Conservation (phyloP, 495 filamentous ascomycete species). For the Xylaria longipes region DNA sequence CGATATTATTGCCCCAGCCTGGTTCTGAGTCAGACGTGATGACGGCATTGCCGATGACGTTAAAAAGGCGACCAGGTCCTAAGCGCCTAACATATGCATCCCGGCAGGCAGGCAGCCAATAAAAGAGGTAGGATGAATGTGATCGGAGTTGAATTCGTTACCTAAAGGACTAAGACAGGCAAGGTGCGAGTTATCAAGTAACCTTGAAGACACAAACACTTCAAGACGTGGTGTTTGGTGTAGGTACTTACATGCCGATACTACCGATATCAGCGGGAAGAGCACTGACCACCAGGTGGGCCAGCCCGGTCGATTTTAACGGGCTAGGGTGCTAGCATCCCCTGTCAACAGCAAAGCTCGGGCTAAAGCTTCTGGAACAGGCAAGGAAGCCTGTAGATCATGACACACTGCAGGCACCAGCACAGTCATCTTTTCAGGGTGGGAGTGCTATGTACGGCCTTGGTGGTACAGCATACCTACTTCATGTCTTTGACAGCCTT, state of each 20-base stretch:
- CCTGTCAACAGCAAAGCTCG: slow-evolving; percentile 10
- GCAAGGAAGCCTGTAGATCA: slow-evolving; percentile 8
- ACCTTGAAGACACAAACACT: neutral
- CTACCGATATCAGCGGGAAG: neutral
- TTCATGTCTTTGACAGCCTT: neutral
- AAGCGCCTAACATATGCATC: neutral
- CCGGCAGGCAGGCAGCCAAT: neutral
- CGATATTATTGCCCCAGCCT: neutral
- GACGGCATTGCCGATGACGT: slow-evolving; percentile 14
- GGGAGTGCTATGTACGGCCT: neutral
- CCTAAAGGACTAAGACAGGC: neutral
- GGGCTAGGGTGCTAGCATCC: slow-evolving; percentile 7
- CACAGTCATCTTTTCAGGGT: slow-evolving; percentile 18
- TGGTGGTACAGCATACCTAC: neutral
- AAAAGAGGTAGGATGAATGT: neutral
- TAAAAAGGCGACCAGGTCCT: neutral
- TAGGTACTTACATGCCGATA: neutral
- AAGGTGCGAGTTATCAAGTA: neutral
- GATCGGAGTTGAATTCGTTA: neutral
- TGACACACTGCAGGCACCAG: slow-evolving; percentile 21
- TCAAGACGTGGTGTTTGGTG: neutral
- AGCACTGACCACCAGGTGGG: slow-evolving; percentile 25
- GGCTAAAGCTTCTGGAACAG: slow-evolving; percentile 25
- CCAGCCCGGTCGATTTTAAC: slow-evolving; percentile 11
- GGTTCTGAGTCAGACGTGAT: slow-evolving; percentile 20